phyloP scores from a whole-genome alignment of 306 rosid genomes.

The Rubus idaeus region DNA sequence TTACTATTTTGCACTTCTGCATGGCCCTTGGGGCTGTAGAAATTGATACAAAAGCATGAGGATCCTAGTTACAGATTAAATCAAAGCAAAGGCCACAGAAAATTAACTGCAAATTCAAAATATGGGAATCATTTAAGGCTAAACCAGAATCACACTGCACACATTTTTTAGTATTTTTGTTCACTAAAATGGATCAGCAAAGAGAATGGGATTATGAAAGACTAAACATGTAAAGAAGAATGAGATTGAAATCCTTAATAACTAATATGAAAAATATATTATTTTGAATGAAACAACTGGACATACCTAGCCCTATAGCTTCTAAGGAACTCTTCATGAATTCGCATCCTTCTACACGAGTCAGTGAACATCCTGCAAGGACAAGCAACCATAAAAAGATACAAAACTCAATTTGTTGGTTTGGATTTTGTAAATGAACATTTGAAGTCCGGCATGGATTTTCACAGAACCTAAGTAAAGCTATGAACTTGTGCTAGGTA shows the following conservation, averaged over 20 bases:
- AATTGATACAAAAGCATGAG: conserved; percentile 6
- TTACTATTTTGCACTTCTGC: conserved; percentile 73
- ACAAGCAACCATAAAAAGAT: conserved; percentile 21
- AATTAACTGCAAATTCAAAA: conserved; percentile 8
- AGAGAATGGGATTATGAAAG: not conserved
- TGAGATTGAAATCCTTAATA: not conserved
- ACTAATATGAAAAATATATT: not conserved
- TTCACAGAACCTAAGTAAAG: not conserved
- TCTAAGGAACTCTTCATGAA: conserved; percentile 98
- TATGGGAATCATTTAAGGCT: conserved; percentile 1
- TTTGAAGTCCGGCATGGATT: not conserved
- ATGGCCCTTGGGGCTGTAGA: conserved; percentile 86
- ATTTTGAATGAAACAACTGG: not conserved
- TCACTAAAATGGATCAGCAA: not conserved
- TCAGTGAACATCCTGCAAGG: conserved; percentile 76
- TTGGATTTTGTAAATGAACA: no score
- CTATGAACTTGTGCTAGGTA: not conserved
- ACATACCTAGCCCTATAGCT: conserved; percentile 83
- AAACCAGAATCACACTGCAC: conserved; percentile 14
- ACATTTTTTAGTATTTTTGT: not conserved
- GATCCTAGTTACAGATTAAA: not conserved
- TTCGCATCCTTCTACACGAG: conserved; percentile 87
- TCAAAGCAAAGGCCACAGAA: not conserved
- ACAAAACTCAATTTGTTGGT: not conserved
- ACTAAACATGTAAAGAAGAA: not conserved